Base-by-base conservation (phyloP, 805 yeast genomes). In the Sugiyamaella boreocaroliniensis region DNA sequence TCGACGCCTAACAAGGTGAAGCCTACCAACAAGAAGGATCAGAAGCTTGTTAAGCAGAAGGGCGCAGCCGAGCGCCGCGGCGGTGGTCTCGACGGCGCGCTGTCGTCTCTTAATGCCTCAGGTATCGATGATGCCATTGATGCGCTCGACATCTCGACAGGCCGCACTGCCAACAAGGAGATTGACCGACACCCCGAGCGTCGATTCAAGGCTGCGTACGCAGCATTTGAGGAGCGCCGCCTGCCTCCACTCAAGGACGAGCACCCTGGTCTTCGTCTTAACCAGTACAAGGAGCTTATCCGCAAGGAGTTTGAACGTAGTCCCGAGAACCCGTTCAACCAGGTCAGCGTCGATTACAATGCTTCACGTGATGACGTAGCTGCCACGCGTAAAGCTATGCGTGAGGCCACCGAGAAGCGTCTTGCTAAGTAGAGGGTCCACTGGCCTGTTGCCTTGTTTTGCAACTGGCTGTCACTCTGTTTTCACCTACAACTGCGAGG, bases 151-250 rank as follows among this genome's bases (percentile, higher is more conserved):
- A 74, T 87, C 67, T 77, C 89, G 11, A 71, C 74, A 20, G 78
- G 73, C 45, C 79, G 76, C 29, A 83, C 83, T 32, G 68, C 72
- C 43, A 64, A 61, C 55, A 82, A 82, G 63, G 87, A 81, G 49
- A 74, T 87, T 49, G 96, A 87, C 55, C 81, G 89, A 68, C 96
- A 87, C 61, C 95, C 96, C 9, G 96, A 87, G 72, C 80, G 95
- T 70, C 79, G 96, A 64, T 85, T 83, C 69, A 87, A 86, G 72
- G 88, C 92, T 22, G 95, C 95, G 0, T 74, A 74, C 52, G 75
- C 80, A 11, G 88, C 86, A 0, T 87, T 71, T 63, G 88, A 86
- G 61, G 92, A 82, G 56, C 71, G 75, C 52, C 76, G 92, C 61
- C 64, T 85, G 43, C 92, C 93, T 4, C 88, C 84, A 63, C 53